Evolutionary conservation across 2,329 filamentous ascomycete genomes (phyloP), one percentile per base, ranked within the genome.

Genomic region (Emmonsiellopsis sp.): DNA sequence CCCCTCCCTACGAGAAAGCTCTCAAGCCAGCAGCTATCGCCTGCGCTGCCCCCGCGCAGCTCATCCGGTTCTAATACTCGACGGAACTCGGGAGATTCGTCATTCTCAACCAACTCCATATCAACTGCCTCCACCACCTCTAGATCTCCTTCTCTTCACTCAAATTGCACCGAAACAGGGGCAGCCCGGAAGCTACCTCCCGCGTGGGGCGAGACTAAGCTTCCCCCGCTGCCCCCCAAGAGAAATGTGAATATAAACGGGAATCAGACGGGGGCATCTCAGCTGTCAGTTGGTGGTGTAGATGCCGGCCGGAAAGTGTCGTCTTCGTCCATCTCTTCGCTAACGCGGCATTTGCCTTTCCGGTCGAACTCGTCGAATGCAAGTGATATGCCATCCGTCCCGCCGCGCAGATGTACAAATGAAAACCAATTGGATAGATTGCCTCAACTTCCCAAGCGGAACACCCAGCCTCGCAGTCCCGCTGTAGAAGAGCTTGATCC

Each of bases 221-320:
- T 83, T 8, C 81, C 81, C 50, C 70, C 76, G 32, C 67, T 83
- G 37, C 80, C 79, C 48, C 73, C 77, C 1, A 80, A 76, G 60
- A 66, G 69, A 51, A 51, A 32, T 47, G 65, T 64, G 54, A 62
- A 69, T 54, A 56, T 54, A 3, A 54, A 58, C n/a, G 59, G 59
- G 7, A 64, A 61, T 41, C 57, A 59, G 9, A 55, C 35, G 47
- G 43, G 42, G 48, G 30, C 20, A 51, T 34, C 37, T 42, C 40
- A 11, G n/a, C 16, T 32, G 16, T 37, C 46, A 26, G 3, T 49
- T 15, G 46, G 16, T 3, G 34, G 9, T 3, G 32, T 49, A 13
- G 34, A 38, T 49, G 9, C 32, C 15, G 10, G 7, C 15, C 11
- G 34, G 10, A 37, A 49, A 35, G 13, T 20, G 16, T 49, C 46